Base-by-base conservation (phyloP, 768 basidiomycete genomes). In the Daedaleopsis nitida region DNA sequence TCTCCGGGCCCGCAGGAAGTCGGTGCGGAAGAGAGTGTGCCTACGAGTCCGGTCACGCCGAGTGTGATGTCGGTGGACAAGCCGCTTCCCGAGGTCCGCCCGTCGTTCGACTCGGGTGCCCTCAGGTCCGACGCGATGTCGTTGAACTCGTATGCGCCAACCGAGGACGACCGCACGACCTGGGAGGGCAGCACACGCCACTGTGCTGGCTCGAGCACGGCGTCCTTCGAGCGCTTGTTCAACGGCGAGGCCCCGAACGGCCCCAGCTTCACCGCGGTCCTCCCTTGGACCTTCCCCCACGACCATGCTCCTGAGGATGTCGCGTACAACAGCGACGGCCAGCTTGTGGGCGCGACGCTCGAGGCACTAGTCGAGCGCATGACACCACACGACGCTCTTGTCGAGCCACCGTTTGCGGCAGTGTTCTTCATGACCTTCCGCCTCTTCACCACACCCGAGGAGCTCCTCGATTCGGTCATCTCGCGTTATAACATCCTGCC, bases 361-460 rank as follows among this genome's bases (percentile, higher is more conserved):
- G 82, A 82, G 17, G 95, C 89, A 1, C 79, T 99, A 45, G 89
- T 98, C n/a, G 95, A 96, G 77, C 95, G 94, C 77, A 91, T 98
- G 88, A 96, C 96, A 19, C 94, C 96, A 5, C 93, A 97, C 70
- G 94, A 94, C 70, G 88, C 87, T 59, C 84, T 95, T 47, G 93
- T 94, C 57, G 96, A 98, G 69, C 80, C 91, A 17, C 85, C 87
- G 0, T 96, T 98, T 73, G 83, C 89, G 14, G 85, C 88, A 5
- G 89, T 95, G 34, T 98, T 99, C 79, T 96, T 96, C 81, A 80
- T 96, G 68, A 98, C 96, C 0, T 99, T 98, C 81, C 86, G 96
- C 34, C 76, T 98, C 57, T 98, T 97, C 76, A 86, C 91, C 2
- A 84, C 89, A 0, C 91, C 97, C 1, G 55, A 75, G 8, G 87